These are phyloP conservation scores for Thelonectria olida DNA, from an alignment of 2,329 filamentous ascomycete genomes.

Conservation along the genomic window DNA sequence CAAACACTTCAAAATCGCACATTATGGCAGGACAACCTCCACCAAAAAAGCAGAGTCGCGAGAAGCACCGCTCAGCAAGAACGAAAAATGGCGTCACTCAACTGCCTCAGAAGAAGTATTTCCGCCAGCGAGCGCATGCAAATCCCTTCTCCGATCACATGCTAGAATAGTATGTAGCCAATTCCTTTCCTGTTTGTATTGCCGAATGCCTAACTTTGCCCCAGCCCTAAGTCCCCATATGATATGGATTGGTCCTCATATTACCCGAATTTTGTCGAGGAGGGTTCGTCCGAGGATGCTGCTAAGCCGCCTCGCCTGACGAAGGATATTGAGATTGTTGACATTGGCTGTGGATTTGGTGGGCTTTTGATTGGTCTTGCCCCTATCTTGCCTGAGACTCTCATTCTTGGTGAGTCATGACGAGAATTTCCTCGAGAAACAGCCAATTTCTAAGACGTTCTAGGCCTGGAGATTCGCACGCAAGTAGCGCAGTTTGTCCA, in stretches of 20 bases:
- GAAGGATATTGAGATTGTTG: conserved; percentile 87
- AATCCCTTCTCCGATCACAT: conserved; percentile 98
- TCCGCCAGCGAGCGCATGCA: conserved; percentile 93
- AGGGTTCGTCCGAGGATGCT: conserved; percentile 43
- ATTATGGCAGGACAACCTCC: conserved; percentile 38
- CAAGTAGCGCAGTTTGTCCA: conserved; percentile 92
- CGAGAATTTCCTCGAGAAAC: not conserved
- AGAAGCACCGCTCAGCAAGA: conserved; percentile 68
- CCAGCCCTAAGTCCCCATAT: conserved; percentile 78
- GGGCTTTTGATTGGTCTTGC: conserved; percentile 88
- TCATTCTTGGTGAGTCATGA: conserved; percentile 76
- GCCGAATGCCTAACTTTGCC: conserved; percentile 23
- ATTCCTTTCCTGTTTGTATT: conserved; percentile 1
- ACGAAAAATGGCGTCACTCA: conserved; percentile 63
- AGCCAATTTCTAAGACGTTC: conserved; percentile 11
- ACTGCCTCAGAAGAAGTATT: conserved; percentile 94
- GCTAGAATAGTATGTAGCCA: conserved; percentile 76
- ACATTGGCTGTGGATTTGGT: conserved; percentile 97
- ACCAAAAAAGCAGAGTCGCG: conserved; percentile 72
- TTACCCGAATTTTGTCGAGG: conserved; percentile 77
- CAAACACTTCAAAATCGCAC: conserved; percentile 7
- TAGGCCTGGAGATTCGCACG: conserved; percentile 90
- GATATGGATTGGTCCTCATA: conserved; percentile 92
- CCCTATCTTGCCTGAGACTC: conserved; percentile 79
- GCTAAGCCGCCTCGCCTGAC: conserved; percentile 40